phyloP scores from a whole-genome alignment of 768 basidiomycete genomes.

The Hysterangium stoloniferum region DNA sequence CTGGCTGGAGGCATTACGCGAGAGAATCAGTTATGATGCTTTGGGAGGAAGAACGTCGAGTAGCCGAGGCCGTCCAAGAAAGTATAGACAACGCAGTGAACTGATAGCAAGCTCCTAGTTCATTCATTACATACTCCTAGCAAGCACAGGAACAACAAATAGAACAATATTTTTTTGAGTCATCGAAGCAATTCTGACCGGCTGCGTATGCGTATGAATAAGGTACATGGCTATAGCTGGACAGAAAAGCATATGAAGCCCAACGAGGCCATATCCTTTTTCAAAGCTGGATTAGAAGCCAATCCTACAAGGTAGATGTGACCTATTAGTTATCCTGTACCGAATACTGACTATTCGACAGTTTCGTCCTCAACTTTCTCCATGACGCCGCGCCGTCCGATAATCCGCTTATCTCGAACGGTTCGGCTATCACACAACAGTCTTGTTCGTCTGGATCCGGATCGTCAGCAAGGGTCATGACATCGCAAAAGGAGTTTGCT shows the following conservation, averaged over 20 bases:
- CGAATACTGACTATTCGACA: constrained; percentile 24
- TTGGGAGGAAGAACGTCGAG: constrained; percentile 54
- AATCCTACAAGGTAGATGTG: constrained; percentile 64
- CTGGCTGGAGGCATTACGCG: constrained; percentile 28
- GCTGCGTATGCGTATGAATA: background rate
- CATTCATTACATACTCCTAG: too few relatives aligned
- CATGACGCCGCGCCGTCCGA: constrained; percentile 54
- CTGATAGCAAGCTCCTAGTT: constrained; percentile 34
- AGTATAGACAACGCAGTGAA: constrained; percentile 40
- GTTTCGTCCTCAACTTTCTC: constrained; percentile 84
- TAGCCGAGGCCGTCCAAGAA: constrained; percentile 39
- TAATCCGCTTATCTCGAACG: constrained; percentile 32
- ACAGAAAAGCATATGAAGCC: constrained; percentile 62
- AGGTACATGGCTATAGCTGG: constrained; percentile 94
- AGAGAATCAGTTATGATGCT: constrained; percentile 36
- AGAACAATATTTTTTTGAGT: background rate
- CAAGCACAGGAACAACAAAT: too few relatives aligned
- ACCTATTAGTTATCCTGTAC: background rate
- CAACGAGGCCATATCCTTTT: constrained; percentile 75
- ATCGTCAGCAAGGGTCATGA: constrained; percentile 24
- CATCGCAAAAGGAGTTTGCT: constrained; percentile 38
- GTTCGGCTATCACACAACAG: constrained; percentile 27
- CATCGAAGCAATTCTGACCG: background rate
- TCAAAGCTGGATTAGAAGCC: constrained; percentile 82
- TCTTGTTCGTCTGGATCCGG: background rate